Conservation (phyloP, 169 alveolate species). For the Plasmodium fragile region DNA sequence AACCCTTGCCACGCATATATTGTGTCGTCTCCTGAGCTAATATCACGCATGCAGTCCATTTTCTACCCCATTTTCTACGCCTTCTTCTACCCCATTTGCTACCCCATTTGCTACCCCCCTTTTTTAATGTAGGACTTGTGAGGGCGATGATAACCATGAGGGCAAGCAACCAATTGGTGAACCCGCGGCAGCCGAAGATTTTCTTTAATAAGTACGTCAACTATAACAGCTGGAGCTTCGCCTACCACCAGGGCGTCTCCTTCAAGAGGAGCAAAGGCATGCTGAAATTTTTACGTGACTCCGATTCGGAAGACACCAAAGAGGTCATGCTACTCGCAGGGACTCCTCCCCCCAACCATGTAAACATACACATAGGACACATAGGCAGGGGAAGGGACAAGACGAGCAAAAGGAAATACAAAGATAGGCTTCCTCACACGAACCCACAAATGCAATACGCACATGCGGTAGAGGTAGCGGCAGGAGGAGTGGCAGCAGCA, state of each 20-base stretch:
- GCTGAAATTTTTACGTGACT: neutral
- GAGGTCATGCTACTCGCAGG: neutral
- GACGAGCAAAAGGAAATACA: neutral
- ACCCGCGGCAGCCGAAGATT: conserved; percentile 4
- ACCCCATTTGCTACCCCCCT: neutral
- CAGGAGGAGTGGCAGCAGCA: neutral
- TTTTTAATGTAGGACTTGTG: conserved; percentile 15
- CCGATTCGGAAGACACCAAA: neutral
- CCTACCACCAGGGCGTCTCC: conserved; percentile 1
- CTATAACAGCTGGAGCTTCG: conserved; percentile 49
- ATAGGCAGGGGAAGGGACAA: neutral
- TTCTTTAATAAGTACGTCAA: conserved; percentile 50
- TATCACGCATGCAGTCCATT: neutral
- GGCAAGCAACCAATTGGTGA: neutral
- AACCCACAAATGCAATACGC: neutral
- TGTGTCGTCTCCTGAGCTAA: neutral
- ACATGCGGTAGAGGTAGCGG: neutral
- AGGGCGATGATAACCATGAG: neutral
- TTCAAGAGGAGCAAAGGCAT: neutral
- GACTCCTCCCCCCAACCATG: neutral
- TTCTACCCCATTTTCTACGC: neutral
- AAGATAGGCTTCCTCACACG: neutral
- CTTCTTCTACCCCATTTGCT: neutral
- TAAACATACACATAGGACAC: neutral
- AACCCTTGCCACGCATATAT: neutral